These are phyloP conservation scores for Alternaria burnsii DNA, from an alignment of 2,329 filamentous ascomycete species.

Conservation along the genomic window DNA sequence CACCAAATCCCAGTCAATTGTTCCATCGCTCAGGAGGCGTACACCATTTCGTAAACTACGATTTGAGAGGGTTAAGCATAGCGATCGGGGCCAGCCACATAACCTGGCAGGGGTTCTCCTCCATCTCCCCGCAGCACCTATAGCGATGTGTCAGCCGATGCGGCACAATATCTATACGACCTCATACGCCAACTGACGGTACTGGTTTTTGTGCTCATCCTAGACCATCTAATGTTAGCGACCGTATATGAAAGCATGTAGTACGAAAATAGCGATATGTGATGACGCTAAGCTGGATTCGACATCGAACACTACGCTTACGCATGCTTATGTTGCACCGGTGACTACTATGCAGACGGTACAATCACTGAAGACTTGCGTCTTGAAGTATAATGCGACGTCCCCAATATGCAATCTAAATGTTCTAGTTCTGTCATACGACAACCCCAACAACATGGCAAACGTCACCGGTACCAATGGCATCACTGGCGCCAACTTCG, in stretches of 20 bases:
- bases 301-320: neutral
- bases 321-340: constrained; percentile 4
- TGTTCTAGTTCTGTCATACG: neutral
- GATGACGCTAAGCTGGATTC: neutral
- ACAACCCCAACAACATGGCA: neutral
- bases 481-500: constrained; percentile 17
- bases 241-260: neutral
- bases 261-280: neutral
- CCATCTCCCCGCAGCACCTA: neutral
- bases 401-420: neutral
- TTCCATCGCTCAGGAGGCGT: neutral
- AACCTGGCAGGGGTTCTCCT: neutral
- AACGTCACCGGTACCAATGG: constrained; percentile 1
- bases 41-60: neutral
- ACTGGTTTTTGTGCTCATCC: neutral
- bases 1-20: neutral
- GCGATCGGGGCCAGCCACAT: neutral
- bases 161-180: neutral
- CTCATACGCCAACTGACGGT: neutral
- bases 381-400: neutral
- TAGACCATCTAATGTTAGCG: neutral
- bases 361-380: neutral
- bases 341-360: neutral
- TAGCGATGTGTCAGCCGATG: neutral
- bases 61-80: neutral